Base-by-base conservation (phyloP, 495 filamentous ascomycete species). In the Penicillium herquei region DNA sequence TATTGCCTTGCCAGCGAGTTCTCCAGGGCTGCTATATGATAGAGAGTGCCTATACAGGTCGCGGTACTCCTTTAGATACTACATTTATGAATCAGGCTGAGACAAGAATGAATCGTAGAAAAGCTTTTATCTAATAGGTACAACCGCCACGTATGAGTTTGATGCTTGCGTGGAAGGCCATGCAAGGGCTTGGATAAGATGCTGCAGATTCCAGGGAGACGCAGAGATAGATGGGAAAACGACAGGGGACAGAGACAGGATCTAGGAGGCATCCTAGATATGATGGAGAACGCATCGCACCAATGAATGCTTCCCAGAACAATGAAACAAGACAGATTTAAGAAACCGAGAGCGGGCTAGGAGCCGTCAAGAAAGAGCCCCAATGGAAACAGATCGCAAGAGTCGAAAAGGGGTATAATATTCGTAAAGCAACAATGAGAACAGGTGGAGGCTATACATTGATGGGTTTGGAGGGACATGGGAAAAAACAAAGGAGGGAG, bases 361-460 rank as follows among this genome's bases (percentile, higher is more conserved):
- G 41, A 48, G 51, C 49, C 49, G 16, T 55, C 54, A 42, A 61
- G 56, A 58, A 54, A 49, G 21, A 44, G 30, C 41, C 44, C 42
- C 51, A 44, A 33, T 35, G 35, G 45, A 48, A 62, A 61, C 35
- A 57, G 50, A 37, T 41, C 34, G 40, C 18, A 53, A 58, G 30
- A 52, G 21, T 17, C 33, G 14, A 51, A 56, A 55, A 42, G 59
- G 65, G 65, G 65, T 68, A 68, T 68, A 68, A 66, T 68, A 51
- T 46, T 61, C 55, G 50, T 61, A 58, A 63, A 65, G 48, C 48
- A 62, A 49, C 41, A 61, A 65, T 65, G 56, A 54, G 53, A 61
- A 34, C 39, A 30, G 55, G 55, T 49, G 21, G 37, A 49, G 56
- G 61, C 62, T 66, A 55, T 64, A 64, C 64, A 64, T 17, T 57